Evolutionary conservation across 345 rosid species (phyloP), one percentile per base, ranked within the genome.

Genomic region (Salix koriyanagi): DNA sequence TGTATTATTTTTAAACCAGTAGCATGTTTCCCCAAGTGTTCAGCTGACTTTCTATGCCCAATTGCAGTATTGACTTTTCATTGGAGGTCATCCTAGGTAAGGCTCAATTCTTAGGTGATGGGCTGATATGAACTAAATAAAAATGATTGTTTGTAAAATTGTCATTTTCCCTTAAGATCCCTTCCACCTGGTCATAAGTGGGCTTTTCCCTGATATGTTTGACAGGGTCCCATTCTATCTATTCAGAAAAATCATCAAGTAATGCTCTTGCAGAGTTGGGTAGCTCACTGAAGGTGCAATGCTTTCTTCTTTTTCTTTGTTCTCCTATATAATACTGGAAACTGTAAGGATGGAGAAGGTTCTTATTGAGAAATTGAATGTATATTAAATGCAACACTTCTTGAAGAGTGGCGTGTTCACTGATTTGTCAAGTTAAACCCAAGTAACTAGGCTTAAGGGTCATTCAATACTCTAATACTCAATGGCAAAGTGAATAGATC

Each of bases 201-300:
- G 61, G 13, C 50, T 66, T 28, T 80, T 78, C 80, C 56, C 77
- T 37, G 71, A 64, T 79, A 37, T 21, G 34, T 84, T 32, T 81
- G 66, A 54, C 86, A 95, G 99, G 86, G 71, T 83, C 84, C 70
- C 83, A 73, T 73, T 77, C 84, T 72, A 76, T 64, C 65, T 77
- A 80, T 77, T 30, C 32, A 56, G 75, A 82, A 68, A 89, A 83
- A 76, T 74, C 87, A 25, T 46, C 61, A 85, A 84, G 58, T 28
- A 73, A 79, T 79, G 81, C 88, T 75, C 77, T 81, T 34, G 73
- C 80, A 74, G 94, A 88, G 75, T 62, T 90, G 83, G 89, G 90
- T 73, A 81, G 84, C 72, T 88, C 87, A 60, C 62, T 89, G 83
- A 86, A 85, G 97, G 99, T 92, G 84, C 48, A 83, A 7, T 36